A percentile compares a stretch with the other conserved stretches of the same genome.
phyloP scores from a whole-genome alignment of 202 grass and related monocot genomes.

The Dendrocalamus latiflorus region DNA sequence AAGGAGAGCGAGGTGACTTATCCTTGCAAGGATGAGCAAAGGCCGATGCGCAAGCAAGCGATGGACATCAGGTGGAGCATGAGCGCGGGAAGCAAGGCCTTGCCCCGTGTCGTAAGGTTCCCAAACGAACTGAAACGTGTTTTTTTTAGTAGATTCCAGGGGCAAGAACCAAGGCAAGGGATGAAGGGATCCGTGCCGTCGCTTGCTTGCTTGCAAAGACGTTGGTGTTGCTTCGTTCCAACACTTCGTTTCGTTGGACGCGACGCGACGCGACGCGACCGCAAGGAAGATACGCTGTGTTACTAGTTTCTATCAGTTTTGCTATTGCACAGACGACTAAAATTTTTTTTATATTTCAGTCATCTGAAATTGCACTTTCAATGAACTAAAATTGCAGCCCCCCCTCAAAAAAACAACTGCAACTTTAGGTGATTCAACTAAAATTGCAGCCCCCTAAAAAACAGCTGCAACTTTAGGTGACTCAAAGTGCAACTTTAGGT shows the following conservation, averaged over 20 bases:
- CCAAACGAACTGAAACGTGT: neutral
- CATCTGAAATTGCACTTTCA: too few relatives aligned
- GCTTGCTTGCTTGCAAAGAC: neutral
- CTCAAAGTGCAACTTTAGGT: too few relatives aligned
- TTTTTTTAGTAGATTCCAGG: neutral
- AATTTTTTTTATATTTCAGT: too few relatives aligned
- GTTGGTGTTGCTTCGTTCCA: neutral
- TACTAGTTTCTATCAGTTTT: too few relatives aligned
- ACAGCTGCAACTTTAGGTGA: too few relatives aligned
- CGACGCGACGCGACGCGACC: too few relatives aligned
- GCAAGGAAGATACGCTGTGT: neutral
- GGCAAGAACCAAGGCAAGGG: neutral
- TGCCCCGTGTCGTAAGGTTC: constrained; percentile 7
- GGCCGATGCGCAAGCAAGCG: neutral
- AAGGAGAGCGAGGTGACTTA: neutral
- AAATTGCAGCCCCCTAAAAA: too few relatives aligned
- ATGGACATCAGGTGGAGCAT: too few relatives aligned
- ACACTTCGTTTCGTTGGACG: neutral
- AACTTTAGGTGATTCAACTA: too few relatives aligned
- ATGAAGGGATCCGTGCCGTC: neutral
- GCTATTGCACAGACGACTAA: too few relatives aligned
- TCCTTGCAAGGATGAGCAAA: neutral
- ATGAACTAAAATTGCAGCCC: too few relatives aligned
- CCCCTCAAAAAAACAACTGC: too few relatives aligned
- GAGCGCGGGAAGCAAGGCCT: neutral